Base-by-base conservation (phyloP, 148 eudicot species). In the Heliamphora exappendiculata region DNA sequence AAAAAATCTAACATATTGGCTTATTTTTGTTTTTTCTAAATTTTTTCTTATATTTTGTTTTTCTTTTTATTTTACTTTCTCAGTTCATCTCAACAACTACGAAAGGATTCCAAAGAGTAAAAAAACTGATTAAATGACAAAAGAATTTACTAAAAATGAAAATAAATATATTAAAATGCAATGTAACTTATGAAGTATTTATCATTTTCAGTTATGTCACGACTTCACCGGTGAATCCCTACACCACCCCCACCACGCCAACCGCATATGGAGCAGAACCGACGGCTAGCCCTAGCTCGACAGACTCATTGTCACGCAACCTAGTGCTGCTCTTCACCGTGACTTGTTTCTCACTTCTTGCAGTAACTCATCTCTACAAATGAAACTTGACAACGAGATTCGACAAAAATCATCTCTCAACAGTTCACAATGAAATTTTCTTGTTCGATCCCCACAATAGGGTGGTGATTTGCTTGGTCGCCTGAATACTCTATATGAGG, bases 271-370 rank as follows among this genome's bases (percentile, higher is more conserved):
- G 91, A 47, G 59, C 79, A 41, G 93, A 87, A 76, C 98, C 98
- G 37, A 83, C 85, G 60, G 92, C 86, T 57, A 82, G 85, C 78
- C 97, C 98, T 31, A 95, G 78, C 78, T 84, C 78, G 70, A 93
- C 90, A 67, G 75, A 80, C 64, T 72, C 83, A 69, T n/a, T 75
- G 58, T 67, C 84, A 5, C 76, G 42, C 75, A 80, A 82, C 74
- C 26, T 81, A 57, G 3, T 81, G 79, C 49, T 89, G 75, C 75
- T 88, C 79, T 72, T 86, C 81, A 62, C 83, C 70, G 70, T 80
- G 75, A 71, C 82, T 59, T 81, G 81, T 75, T 67, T 90, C 72
- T 85, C 82, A 74, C 34, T 78, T 65, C 71, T 81, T 29, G 66
- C 86, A 78, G 85, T 69, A 71, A 82, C 57, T 74, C 77, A 78